These are phyloP conservation scores for Mortierella polycephala DNA, from an alignment of 371 early-diverging fungal species.

Conservation along the genomic window DNA sequence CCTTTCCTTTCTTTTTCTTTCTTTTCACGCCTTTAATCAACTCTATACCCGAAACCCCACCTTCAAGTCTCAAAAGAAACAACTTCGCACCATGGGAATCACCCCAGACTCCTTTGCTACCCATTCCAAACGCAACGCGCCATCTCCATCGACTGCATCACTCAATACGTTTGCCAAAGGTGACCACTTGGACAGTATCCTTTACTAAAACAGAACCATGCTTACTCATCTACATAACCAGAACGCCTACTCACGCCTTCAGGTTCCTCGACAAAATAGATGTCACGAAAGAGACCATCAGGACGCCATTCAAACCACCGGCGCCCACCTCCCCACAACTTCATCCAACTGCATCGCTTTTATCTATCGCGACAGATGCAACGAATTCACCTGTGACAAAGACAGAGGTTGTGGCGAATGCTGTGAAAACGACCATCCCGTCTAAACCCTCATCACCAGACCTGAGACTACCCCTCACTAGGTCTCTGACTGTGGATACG, in stretches of 20 bases:
- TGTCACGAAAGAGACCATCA: not conserved
- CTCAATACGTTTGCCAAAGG: conserved; percentile 19
- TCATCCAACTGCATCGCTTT: not conserved
- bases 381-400: too few relatives aligned
- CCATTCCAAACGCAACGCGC: not conserved
- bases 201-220: not conserved
- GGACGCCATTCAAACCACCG: not conserved
- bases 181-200: conserved; percentile 1
- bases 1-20: too few relatives aligned
- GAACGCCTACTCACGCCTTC: not conserved
- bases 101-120: conserved; percentile 5
- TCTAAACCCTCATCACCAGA: not conserved
- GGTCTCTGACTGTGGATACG: conserved; percentile 6
- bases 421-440: not conserved
- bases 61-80: not conserved
- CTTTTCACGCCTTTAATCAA: too few relatives aligned
- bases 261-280: not conserved
- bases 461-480: too few relatives aligned
- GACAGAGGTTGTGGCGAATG: not conserved
- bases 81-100: conserved; percentile 8
- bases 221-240: too few relatives aligned
- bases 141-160: not conserved
- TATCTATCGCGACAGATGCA: too few relatives aligned
- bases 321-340: not conserved
- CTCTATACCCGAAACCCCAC: too few relatives aligned